These are phyloP conservation scores for Sisymbrium altissimum DNA, from an alignment of 345 rosid species.

Conservation along the genomic window DNA sequence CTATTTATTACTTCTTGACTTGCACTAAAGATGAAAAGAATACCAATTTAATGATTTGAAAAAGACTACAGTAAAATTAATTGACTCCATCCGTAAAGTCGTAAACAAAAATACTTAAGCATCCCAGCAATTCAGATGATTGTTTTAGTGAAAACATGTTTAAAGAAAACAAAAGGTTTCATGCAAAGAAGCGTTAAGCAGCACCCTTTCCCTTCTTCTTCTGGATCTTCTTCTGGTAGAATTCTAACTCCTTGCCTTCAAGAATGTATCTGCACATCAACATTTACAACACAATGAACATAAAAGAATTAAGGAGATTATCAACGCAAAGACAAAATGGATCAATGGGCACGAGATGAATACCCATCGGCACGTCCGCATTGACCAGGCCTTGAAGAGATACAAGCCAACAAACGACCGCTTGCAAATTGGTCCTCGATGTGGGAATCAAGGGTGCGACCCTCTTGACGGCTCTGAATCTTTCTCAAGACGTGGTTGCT, in stretches of 20 bases:
- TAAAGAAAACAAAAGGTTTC: neutral
- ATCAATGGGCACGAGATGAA: neutral
- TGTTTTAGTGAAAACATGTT: conserved; percentile 10
- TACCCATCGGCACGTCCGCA: conserved; percentile 85
- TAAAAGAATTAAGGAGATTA: neutral
- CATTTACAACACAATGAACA: neutral
- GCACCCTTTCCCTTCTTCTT: conserved; percentile 87
- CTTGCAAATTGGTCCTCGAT: conserved; percentile 70
- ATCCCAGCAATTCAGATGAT: too few species aligned
- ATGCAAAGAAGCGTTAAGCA: conserved; percentile 34
- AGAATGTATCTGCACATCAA: conserved; percentile 45
- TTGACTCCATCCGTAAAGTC: too few species aligned
- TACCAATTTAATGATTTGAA: too few species aligned
- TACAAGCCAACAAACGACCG: conserved; percentile 64
- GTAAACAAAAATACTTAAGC: too few species aligned
- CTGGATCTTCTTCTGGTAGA: conserved; percentile 79
- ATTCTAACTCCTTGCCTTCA: conserved; percentile 75
- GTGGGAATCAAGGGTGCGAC: conserved; percentile 55
- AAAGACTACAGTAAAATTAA: too few species aligned
- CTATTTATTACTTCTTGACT: too few species aligned
- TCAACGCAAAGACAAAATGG: neutral
- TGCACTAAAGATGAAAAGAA: too few species aligned
- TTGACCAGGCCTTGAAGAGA: conserved; percentile 76
- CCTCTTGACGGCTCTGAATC: conserved; percentile 49
- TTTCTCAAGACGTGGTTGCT: conserved; percentile 56